Conservation (phyloP, 2,329 filamentous ascomycete genomes). For the Ophiocordyceps robertsii region DNA sequence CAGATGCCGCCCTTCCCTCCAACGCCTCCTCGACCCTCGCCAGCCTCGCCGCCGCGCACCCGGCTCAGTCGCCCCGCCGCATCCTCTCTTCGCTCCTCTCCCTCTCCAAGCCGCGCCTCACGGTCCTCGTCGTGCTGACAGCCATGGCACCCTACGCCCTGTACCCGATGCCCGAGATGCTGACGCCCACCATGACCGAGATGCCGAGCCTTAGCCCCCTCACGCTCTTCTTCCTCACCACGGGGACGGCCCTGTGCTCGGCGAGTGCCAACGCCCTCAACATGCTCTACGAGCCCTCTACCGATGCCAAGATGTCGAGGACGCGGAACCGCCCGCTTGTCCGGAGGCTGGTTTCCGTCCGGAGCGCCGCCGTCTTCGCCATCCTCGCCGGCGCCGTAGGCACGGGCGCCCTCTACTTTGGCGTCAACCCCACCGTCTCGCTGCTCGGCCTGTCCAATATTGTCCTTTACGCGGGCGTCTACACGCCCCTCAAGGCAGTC, state of each 20-base stretch:
- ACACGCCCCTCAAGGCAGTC: slow-evolving; percentile 84
- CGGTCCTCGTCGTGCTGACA: slow-evolving; percentile 79
- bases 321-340: slow-evolving; percentile 86
- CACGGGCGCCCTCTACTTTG: slow-evolving; percentile 63
- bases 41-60: slow-evolving; percentile 34
- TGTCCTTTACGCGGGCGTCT: slow-evolving; percentile 75
- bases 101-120: slow-evolving; percentile 88
- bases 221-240: slow-evolving; percentile 83
- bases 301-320: slow-evolving; percentile 87
- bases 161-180: slow-evolving; percentile 81
- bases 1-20: slow-evolving; percentile 24
- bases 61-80: slow-evolving; percentile 42
- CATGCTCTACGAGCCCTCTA: slow-evolving; percentile 88
- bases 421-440: slow-evolving; percentile 88
- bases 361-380: slow-evolving; percentile 67
- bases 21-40: slow-evolving; percentile 44
- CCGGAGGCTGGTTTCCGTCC: slow-evolving; percentile 58
- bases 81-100: slow-evolving; percentile 71
- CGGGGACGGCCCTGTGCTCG: slow-evolving; percentile 77
- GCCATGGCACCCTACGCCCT: slow-evolving; percentile 85
- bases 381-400: slow-evolving; percentile 57
- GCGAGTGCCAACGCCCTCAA: slow-evolving; percentile 89
- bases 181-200: slow-evolving; percentile 49
- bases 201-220: slow-evolving; percentile 79
- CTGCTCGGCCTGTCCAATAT: slow-evolving; percentile 79